Evolutionary conservation across 1,284 basidiomycete genomes (phyloP), one percentile per base, ranked within the genome.

Genomic region (Phaffia rhodozyma): DNA sequence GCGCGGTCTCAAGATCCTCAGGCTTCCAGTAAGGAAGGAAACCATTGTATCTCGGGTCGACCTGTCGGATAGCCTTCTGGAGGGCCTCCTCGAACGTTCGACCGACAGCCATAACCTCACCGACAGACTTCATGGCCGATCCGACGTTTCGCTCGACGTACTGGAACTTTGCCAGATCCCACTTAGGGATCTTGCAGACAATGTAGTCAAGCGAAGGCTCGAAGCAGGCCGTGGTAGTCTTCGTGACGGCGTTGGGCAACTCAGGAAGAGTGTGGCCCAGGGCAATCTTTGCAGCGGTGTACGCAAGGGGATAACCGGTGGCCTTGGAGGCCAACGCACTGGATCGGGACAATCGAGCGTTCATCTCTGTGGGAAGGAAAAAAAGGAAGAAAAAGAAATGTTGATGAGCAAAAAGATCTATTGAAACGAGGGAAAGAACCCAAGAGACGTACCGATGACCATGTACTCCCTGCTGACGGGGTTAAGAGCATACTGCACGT

Each of bases 131-230:
- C 96, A 99, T 98, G 30, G 91, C 84, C 2, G 93, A 97, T 49
- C 96, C 94, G 61, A 98, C 86, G 73, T 92, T 86, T 66, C 94
- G 87, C 75, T 96, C 87, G 66, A 99, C 96, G 72, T 82, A 79
- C 73, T 97, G 92, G 82, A 99, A 97, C 79, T 99, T 99, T 70
- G 92, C 91, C 67, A 99, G 80, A 78, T 99, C 96, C 93, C 96
- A 98, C 78, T 97, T 97, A 70, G 96, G 96, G 70, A 99, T 98
- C 80, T 99, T 98, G 65, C 92, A 97, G 68, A 99, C 94, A 73
- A 98, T 96, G 78, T 99, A 99, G 78, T 99, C 96, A 60, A 99
- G 82, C 18, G 92, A 93, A n/a, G 96, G 94, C 75, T 99, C 96
- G 77, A 98, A 99, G 78, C 96, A 98, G 1, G 96, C 96, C 7